Conservation (phyloP, 2,329 filamentous ascomycete genomes). For the Fusarium falciforme region DNA sequence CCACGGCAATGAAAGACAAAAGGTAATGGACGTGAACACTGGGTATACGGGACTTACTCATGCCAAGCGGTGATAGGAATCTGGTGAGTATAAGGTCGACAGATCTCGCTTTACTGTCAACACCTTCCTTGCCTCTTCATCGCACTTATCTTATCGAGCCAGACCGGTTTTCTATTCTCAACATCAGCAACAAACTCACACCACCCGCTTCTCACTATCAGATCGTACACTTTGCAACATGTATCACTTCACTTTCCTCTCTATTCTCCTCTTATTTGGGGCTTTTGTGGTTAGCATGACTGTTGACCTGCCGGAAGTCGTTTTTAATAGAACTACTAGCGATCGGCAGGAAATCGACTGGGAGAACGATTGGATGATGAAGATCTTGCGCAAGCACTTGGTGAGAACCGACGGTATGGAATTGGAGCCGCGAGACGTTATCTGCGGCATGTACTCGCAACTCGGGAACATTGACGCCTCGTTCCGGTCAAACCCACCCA, state of each 20-base stretch:
- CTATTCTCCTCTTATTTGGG: neutral
- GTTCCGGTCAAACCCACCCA: neutral
- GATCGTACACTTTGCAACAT: neutral
- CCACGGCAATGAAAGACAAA: neutral
- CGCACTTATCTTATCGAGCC: neutral
- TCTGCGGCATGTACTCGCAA: neutral
- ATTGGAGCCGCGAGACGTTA: neutral
- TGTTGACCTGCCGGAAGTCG: neutral
- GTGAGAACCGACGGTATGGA: neutral
- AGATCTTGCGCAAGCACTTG: neutral
- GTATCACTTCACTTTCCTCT: neutral
- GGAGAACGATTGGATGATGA: no score
- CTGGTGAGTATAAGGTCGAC: neutral
- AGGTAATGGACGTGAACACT: neutral
- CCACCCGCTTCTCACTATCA: no score
- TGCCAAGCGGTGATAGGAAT: neutral
- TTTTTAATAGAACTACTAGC: neutral
- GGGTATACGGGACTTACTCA: no score
- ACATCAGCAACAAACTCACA: neutral
- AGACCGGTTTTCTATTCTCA: neutral
- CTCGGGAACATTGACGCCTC: neutral
- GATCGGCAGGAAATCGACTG: neutral
- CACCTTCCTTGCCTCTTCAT: neutral
- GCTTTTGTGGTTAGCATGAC: neutral
- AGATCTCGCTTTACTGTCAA: neutral